Evolutionary conservation across 768 basidiomycete species (phyloP).

Genomic region (Strobilomyces confusus): DNA sequence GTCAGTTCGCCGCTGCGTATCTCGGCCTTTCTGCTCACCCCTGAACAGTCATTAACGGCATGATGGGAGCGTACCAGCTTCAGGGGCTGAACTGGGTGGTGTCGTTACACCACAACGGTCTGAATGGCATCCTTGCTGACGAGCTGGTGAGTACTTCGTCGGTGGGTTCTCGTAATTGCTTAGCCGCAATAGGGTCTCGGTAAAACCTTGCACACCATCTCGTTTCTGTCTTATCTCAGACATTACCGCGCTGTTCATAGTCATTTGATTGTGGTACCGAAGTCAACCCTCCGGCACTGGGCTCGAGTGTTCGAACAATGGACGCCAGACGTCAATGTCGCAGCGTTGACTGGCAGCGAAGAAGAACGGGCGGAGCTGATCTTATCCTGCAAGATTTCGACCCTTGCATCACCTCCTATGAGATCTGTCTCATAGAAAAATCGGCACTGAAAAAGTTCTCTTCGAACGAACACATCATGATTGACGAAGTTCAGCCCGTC

Average conservation of each 20-base stretch:
- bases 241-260: slow-evolving; percentile 72
- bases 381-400: slow-evolving; percentile 89
- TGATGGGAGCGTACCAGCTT: slow-evolving; percentile 91
- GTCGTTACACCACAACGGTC: slow-evolving; percentile 89
- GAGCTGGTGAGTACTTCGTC: slow-evolving; percentile 65
- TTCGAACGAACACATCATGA: slow-evolving; percentile 96
- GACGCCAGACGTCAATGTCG: slow-evolving; percentile 83
- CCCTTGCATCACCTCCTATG: slow-evolving; percentile 94
- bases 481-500: slow-evolving; percentile 89
- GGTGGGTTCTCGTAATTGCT: neutral
- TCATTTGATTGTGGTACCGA: slow-evolving; percentile 95
- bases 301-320: slow-evolving; percentile 86
- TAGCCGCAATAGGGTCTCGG: slow-evolving; percentile 71
- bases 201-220: slow-evolving; percentile 97
- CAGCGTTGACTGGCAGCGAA: slow-evolving; percentile 80
- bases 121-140: slow-evolving; percentile 96
- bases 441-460: slow-evolving; percentile 89
- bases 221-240: slow-evolving; percentile 93
- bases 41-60: slow-evolving; percentile 73
- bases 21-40: slow-evolving; percentile 1
- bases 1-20: slow-evolving; percentile 39
- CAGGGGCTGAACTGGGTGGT: slow-evolving; percentile 99
- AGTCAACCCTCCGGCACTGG: slow-evolving; percentile 98
- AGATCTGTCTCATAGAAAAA: slow-evolving; percentile 95
- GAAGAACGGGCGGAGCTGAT: slow-evolving; percentile 88